Evolutionary conservation across 805 yeast genomes (phyloP), one percentile per base, ranked within the genome.

Genomic region (Starmerella ratchasimensis): DNA sequence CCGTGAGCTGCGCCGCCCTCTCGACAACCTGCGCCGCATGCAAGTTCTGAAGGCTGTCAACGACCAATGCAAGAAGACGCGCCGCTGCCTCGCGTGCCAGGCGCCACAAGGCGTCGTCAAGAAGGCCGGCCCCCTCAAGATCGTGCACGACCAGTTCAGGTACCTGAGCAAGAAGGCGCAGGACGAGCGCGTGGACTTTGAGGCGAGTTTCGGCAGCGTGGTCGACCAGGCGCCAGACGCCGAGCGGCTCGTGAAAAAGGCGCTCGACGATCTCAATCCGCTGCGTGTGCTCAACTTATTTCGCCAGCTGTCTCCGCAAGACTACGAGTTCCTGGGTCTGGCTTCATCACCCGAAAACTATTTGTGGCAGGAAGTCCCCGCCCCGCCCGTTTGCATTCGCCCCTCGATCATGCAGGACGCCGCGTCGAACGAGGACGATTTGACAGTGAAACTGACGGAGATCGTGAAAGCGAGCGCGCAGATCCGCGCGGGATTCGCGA

Each of bases 351-450:
- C 97, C 4, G 97, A 88, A 60, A 82, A 80, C 69, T 90, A 86
- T 57, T 73, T 90, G 28, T 90, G 98, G 99, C 72, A 94, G 54
- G 90, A 86, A 56, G 68, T 90, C 38, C 98, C 98, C 0, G 97
- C 97, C 0, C 98, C 99, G 1, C 99, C 99, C 0, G 96, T 93
- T 15, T 90, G 98, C 67, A 90, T 90, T 39, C 73, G 99, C 48
- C 99, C 99, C 3, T 86, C 97, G 4, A 97, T 90, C 22, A 83
- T 82, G 86, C 84, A 81, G 56, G 93, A 80, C 48, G 71, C 77
- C 5, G 90, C 93, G 23, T 78, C 93, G 15, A 90, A 90, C 60
- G 99, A 90, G 63, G 99, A 90, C 61, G 99, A 93, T 61, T 65
- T 90, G 47, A 90, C 99, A 0, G 95, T 86, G 23, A 90, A 90